These are phyloP conservation scores for Ustilago nuda DNA, from an alignment of 1,284 basidiomycete genomes.

Conservation along the genomic window DNA sequence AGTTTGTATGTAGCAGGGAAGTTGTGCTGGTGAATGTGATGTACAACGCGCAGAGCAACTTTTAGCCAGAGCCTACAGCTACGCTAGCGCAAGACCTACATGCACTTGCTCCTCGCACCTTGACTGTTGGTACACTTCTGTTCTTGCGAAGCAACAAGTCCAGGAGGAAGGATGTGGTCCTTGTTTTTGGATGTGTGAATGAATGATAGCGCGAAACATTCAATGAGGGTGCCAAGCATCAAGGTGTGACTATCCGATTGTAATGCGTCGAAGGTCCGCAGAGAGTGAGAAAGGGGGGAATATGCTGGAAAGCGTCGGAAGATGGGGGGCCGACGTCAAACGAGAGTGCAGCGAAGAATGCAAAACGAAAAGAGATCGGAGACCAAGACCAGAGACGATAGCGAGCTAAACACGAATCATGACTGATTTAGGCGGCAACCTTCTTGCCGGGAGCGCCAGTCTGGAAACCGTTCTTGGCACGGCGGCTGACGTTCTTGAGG, in stretches of 20 bases:
- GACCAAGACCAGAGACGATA: slow-evolving; percentile 14
- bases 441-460: slow-evolving; percentile 65
- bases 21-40: slow-evolving; percentile 37
- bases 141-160: slow-evolving; percentile 9
- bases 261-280: slow-evolving; percentile 4
- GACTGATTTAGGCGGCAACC: slow-evolving; percentile 60
- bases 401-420: slow-evolving; percentile 8
- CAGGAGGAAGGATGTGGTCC: slow-evolving; percentile 15
- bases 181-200: slow-evolving; percentile 4
- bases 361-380: slow-evolving; percentile 15
- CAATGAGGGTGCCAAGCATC: slow-evolving; percentile 7
- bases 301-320: slow-evolving; percentile 31
- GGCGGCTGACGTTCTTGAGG: slow-evolving; percentile 77
- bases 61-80: background rate
- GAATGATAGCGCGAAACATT: background rate
- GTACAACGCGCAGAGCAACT: slow-evolving; percentile 36
- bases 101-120: slow-evolving; percentile 28
- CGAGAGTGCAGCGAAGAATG: slow-evolving; percentile 23
- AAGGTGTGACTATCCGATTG: background rate
- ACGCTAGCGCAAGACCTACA: slow-evolving; percentile 36
- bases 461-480: slow-evolving; percentile 87
- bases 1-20: slow-evolving; percentile 19
- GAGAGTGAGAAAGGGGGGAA: background rate
- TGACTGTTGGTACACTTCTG: slow-evolving; percentile 7
- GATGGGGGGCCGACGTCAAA: slow-evolving; percentile 16